Evolutionary conservation across 164 flowering plant species (phyloP), one percentile per base, ranked within the genome.

Genomic region (Akebia trifoliata): DNA sequence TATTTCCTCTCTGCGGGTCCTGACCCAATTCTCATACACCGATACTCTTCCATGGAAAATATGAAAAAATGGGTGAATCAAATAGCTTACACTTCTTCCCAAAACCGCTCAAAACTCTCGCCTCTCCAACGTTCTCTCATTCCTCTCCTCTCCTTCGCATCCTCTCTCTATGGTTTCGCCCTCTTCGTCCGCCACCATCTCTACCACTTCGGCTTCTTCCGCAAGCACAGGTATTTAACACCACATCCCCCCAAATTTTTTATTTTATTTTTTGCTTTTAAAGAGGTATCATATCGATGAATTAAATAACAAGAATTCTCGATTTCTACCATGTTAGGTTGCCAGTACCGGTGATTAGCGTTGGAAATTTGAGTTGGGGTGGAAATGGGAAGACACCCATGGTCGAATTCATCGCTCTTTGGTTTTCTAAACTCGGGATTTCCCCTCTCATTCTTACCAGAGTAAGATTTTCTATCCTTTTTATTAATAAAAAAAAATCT

Each of bases 301-400:
- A 20, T 5, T 57, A 18, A 18, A 57, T 21, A 14, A 4, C 10
- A 7, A 20, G 18, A 2, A 20, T 30, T 9, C 31, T 40, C n/a
- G 40, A 8, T 52, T 53, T 53, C 20, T 24, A 5, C 21, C 25
- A 4, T 43, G 10, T 61, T 52, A 91, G 96, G 70, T 76, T 91
- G 78, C 87, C 91, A 0, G 87, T 92, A 38, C 87, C 91, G 17
- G 96, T 92, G 52, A 80, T 92, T 36, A 92, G 98, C 42, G 87
- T 89, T 8, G 96, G 98, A 51, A 92, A 92, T 73, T 72, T 92
- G 76, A 92, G 91, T 15, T 92, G 90, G 91, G 98, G 98, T 43
- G 98, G 98, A 34, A 92, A 85, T 74, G 98, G 98, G 65, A 89
- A 92, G 81, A 92, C 98, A 11, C 98, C 98, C 6, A 92, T 92